Evolutionary conservation across 805 yeast species (phyloP).

Genomic region (Candida krabiensis): DNA sequence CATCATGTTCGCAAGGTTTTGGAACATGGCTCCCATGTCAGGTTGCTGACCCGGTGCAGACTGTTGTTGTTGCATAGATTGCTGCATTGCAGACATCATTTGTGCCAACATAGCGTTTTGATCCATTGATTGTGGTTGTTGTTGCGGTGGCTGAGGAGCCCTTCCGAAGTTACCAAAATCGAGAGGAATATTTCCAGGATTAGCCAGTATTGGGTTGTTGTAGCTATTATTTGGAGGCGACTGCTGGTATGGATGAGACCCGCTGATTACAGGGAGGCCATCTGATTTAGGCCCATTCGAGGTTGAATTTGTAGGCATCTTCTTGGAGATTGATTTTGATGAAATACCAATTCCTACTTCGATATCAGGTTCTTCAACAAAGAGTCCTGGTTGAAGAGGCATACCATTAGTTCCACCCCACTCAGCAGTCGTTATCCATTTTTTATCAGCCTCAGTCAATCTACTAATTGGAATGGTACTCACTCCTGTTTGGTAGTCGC

Average conservation of each 20-base stretch:
- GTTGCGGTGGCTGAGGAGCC: constrained; percentile 18
- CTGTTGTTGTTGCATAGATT: constrained; percentile 23
- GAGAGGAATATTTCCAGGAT: constrained; percentile 24
- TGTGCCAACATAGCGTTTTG: constrained; percentile 32
- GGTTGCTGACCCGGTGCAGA: constrained; percentile 21
- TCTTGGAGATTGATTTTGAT: constrained; percentile 85
- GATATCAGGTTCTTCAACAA: constrained; percentile 95
- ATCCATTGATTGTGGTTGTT: constrained; percentile 19
- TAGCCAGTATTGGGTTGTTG: constrained; percentile 12
- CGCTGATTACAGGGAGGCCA: constrained; percentile 19
- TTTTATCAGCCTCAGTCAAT: constrained; percentile 89
- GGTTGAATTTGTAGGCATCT: constrained; percentile 89
- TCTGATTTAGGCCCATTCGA: constrained; percentile 85
- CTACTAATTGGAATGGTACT: constrained; percentile 85
- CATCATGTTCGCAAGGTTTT: constrained; percentile 37
- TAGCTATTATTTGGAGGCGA: constrained; percentile 15
- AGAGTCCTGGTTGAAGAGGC: constrained; percentile 74
- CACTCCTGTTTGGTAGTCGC: constrained; percentile 89
- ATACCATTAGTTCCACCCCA: constrained; percentile 98
- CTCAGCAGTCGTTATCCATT: constrained; percentile 87
- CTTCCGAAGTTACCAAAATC: constrained; percentile 21
- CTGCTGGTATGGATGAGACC: constrained; percentile 11
- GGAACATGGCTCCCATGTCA: constrained; percentile 37
- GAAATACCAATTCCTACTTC: constrained; percentile 94
- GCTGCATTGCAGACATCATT: constrained; percentile 36